Evolutionary conservation across 331 rosid species (phyloP), one percentile per base, ranked within the genome.

Genomic region (Dryas integrifolia): DNA sequence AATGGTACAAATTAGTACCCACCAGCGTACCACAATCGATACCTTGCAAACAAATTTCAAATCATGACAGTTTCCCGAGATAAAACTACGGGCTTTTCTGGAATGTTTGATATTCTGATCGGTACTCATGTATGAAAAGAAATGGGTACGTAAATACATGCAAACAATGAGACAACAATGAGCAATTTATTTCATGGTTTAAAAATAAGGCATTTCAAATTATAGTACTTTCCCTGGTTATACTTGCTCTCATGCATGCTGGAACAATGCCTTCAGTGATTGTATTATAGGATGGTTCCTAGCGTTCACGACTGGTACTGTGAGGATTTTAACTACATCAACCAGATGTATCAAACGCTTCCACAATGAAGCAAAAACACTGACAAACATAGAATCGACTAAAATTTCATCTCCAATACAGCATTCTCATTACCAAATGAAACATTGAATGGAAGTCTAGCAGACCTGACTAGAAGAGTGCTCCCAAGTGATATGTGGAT

Each of bases 291-390:
- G 21, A 39, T 14, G 48, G 12, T 14, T 62, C 46, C 21, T n/a
- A 80, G 18, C 78, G 24, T 79, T 75, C 51, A 53, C 75, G 13
- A 70, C 53, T 80, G 69, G 43, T 58, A 72, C n/a, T 60, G 21
- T 48, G 14, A 40, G 12, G 11, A 15, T 70, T 75, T 9, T 14
- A 70, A 72, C 77, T 12, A 65, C 51, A 78, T 47, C 35, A 75
- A 61, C 48, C 67, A 16, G 7, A 74, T 58, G 39, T 41, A 62
- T 49, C 58, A 50, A 72, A 52, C 52, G 56, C 61, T 58, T 76
- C 73, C 51, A 14, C 12, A 6, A 24, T 68, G 57, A 68, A 71
- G 75, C 77, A 79, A 16, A 64, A 40, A 5, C 47, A 3, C 11
- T 30, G 47, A 24, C 35, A 44, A 46, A 16, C 77, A 50, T 4